Evolutionary conservation across 768 basidiomycete genomes (phyloP).

Genomic region (Serendipita sp.): DNA sequence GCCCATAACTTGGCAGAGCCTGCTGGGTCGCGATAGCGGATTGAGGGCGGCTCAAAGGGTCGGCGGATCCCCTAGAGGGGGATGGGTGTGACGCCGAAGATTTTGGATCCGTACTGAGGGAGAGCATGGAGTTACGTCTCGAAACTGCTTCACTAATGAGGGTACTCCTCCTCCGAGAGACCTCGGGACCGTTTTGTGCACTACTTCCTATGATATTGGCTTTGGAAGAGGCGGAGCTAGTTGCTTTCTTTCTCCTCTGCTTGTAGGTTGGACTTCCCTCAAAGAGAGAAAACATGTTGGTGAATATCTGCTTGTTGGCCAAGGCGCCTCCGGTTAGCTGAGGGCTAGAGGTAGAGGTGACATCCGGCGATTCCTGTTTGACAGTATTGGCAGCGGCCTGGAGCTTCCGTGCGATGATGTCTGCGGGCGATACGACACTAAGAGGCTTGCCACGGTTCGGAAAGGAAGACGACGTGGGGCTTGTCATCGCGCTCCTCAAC

Average conservation of each 20-base stretch:
- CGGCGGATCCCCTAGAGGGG: neutral
- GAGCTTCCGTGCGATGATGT: neutral
- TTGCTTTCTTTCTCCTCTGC: conserved; percentile 62
- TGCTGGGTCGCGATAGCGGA: neutral
- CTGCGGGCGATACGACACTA: conserved; percentile 1
- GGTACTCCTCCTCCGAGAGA: conserved; percentile 16
- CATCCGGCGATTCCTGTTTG: neutral
- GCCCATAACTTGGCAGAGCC: neutral
- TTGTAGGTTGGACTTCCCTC: conserved; percentile 82
- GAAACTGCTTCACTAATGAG: conserved; percentile 17
- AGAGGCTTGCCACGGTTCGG: neutral
- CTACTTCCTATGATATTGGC: conserved; percentile 15
- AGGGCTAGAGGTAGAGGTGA: neutral
- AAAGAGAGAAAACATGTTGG: conserved; percentile 55
- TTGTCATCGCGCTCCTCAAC: conserved; percentile 12
- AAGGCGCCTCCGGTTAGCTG: conserved; percentile 14
- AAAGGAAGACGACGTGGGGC: neutral
- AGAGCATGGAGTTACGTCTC: conserved; percentile 14
- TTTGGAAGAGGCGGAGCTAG: conserved; percentile 25
- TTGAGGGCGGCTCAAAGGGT: conserved; percentile 2
- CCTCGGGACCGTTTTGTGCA: conserved; percentile 11
- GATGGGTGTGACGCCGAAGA: conserved; percentile 1
- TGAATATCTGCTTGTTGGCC: conserved; percentile 21
- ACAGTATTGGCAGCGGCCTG: neutral
- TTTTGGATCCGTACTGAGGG: conserved; percentile 18